Evolutionary conservation across 331 rosid species (phyloP).

Genomic region (Cucumis variabilis): DNA sequence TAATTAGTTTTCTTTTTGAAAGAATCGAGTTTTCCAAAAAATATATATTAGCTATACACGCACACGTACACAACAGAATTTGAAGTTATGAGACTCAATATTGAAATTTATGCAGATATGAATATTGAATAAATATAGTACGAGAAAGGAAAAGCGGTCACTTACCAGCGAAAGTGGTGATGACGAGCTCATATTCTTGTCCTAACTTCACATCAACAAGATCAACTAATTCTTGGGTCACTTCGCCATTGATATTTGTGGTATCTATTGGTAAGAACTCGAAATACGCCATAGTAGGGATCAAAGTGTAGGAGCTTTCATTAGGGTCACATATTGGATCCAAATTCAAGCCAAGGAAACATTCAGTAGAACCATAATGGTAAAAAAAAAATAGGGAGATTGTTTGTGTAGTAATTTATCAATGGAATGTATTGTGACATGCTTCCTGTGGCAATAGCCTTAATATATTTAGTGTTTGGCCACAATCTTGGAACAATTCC

Average conservation of each 20-base stretch:
- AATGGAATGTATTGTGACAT: constrained; percentile 23
- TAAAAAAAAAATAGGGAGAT: constrained; percentile 11
- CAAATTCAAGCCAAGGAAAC: constrained; percentile 22
- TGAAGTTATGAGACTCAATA: no score
- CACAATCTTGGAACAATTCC: constrained; percentile 13
- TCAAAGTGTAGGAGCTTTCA: constrained; percentile 15
- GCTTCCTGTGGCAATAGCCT: constrained; percentile 26
- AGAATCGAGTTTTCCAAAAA: no score
- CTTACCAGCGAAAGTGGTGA: background rate
- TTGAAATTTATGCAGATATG: no score
- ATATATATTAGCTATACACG: no score
- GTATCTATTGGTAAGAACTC: constrained; percentile 35
- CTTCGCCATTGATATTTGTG: background rate
- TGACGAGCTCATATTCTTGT: constrained; percentile 41
- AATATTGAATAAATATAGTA: background rate
- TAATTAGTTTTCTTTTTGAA: no score
- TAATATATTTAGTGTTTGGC: constrained; percentile 31
- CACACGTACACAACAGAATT: no score
- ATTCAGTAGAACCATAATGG: constrained; percentile 17
- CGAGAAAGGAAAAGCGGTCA: no score
- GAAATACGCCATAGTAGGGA: constrained; percentile 32
- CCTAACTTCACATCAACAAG: constrained; percentile 68
- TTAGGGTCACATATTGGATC: constrained; percentile 3
- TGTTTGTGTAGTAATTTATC: constrained; percentile 15
- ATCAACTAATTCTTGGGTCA: constrained; percentile 48